Evolutionary conservation across 192 early-diverging fungal species (phyloP).

Genomic region (Coemansia sp.): DNA sequence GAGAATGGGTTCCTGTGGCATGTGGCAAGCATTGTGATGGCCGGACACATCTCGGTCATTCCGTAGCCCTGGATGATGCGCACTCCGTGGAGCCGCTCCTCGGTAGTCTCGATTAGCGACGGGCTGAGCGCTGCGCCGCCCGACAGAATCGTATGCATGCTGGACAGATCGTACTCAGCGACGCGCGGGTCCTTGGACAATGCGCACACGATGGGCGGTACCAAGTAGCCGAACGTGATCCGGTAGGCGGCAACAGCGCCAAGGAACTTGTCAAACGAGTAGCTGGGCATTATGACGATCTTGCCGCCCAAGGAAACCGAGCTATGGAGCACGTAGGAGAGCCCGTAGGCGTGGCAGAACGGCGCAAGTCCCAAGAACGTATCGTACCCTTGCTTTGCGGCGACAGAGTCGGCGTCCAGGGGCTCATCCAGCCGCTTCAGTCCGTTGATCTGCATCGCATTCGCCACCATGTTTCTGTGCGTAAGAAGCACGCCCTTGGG

Average conservation of each 20-base stretch:
- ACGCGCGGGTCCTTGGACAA: constrained; percentile 79
- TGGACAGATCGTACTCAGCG: constrained; percentile 69
- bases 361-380: constrained; percentile 60
- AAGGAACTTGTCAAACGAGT: constrained; percentile 68
- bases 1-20: constrained; percentile 53
- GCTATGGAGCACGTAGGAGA: constrained; percentile 59
- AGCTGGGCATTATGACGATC: constrained; percentile 75
- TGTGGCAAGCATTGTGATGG: constrained; percentile 48
- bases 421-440: constrained; percentile 39
- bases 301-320: constrained; percentile 42
- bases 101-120: constrained; percentile 62
- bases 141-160: constrained; percentile 65
- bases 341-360: constrained; percentile 74
- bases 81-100: constrained; percentile 45
- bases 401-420: constrained; percentile 38
- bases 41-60: constrained; percentile 66
- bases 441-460: constrained; percentile 58
- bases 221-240: constrained; percentile 66
- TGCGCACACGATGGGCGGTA: constrained; percentile 69
- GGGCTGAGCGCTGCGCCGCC: constrained; percentile 81
- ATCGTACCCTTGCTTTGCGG: constrained; percentile 24
- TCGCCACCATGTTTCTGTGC: constrained; percentile 71
- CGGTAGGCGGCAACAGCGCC: constrained; percentile 66
- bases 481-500: constrained; percentile 70
- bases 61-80: constrained; percentile 66